Base-by-base conservation (phyloP, 2,329 filamentous ascomycete species). In the Fusarium compactum region DNA sequence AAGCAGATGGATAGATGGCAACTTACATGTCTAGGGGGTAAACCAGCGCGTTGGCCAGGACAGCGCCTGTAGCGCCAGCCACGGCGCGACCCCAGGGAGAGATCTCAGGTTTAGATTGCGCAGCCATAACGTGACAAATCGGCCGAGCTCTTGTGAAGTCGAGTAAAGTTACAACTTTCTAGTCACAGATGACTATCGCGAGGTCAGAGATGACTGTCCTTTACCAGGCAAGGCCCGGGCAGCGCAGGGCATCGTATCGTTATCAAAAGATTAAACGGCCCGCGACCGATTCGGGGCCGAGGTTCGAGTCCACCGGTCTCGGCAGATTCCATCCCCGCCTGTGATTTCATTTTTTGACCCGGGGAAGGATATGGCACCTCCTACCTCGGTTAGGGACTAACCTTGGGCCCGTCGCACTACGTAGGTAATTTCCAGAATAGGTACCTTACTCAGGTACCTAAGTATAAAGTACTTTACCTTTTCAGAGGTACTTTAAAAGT, bases 1-100 rank as follows among this genome's bases (percentile, higher is more conserved):
- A 20, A 46, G 38, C 10, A 44, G n/a, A 8, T 34, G 27, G 15
- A 25, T 20, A 50, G 38, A 55, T 45, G 27, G 47, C 43, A 52
- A 83, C 92, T 85, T 85, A 97, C 95, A 99, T 95, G 82, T 99
- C 96, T 65, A 99, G 86, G 48, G 96, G 96, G 81, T 99, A 99
- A 62, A 98, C 95, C 69, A 98, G 84, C 46, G 95, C 92, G 85
- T 99, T 99, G 62, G 96, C 96, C 64, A 99, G 86, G 40, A 98
- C 94, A 48, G 96, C 96, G 67, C 96, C 96, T 22, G 93, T 93
- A 55, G 96, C 94, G 76, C 96, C 96, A 69, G 96, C 95, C 72
- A 97, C 90, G 58, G 96, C 96, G 78, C 91, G 91, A 58, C 95
- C 95, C 95, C 95, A 98, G 58, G 96, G 93, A 44, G 96, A 94